Evolutionary conservation across 169 alveolate genomes (phyloP), one percentile per base, ranked within the genome.

Genomic region (Eimeria tenella): DNA sequence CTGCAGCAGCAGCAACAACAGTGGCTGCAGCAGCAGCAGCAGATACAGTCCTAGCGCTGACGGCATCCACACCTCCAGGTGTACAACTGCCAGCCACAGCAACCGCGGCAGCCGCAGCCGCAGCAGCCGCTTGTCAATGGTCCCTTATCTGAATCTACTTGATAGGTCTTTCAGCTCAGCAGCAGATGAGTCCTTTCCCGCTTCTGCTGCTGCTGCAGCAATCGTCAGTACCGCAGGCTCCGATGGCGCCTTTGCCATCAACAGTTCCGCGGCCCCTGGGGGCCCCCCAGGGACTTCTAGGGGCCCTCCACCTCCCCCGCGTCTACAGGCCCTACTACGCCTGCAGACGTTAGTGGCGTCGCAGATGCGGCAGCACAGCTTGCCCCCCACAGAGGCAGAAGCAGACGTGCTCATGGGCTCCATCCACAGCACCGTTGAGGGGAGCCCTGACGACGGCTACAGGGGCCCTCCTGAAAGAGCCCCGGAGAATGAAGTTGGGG

Each of bases 241-340:
- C 21, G 77, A 9, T n/a, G 77, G 53, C 9, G 77, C 77, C 42
- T 31, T 2, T 2, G 42, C 42, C 42, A 31, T 31, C 42, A 31
- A 31, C 42, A 31, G 42, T 31, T 31, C 42, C 9, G 77, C 77
- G 52, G 63, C 62, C 13, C 84, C 58, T 25, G 60, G 21, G 84
- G 0, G 17, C 58, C 84, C 84, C 84, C 84, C 5, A 8, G 52
- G 62, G 62, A 0, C 60, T 23, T 56, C 52, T 11, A 19, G 15
- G 84, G 60, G 84, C 0, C 84, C 84, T 25, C 84, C 84, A 9
- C 84, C 84, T 19, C 23, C 84, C 15, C 84, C 84, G 15, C 84
- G 84, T 10, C 63, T 74, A n/a, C 84, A 74, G 84, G 58, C 52
- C 60, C 62, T 74, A 60, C 84, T 25, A 2, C 84, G 84, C n/a